A percentile compares a stretch with the other conserved stretches of the same genome.
These are phyloP conservation scores for Physocladia obscura DNA, from an alignment of 192 early-diverging fungal genomes.

Conservation along the genomic window DNA sequence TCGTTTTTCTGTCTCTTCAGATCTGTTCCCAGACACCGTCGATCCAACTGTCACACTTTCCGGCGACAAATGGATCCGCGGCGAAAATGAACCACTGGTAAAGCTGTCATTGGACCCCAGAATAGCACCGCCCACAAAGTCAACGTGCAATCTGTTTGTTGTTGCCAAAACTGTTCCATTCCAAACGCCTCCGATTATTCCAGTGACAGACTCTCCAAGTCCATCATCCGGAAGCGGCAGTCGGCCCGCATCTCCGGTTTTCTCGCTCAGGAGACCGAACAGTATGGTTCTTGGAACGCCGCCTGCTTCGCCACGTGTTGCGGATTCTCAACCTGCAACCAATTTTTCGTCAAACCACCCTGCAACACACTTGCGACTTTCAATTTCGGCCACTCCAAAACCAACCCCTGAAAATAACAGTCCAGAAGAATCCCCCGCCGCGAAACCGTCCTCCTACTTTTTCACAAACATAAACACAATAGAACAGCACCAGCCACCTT, in stretches of 20 bases:
- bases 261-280: too few species aligned
- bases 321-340: too few species aligned
- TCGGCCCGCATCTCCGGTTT: background rate
- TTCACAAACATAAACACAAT: background rate
- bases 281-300: too few species aligned
- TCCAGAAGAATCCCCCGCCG: too few species aligned
- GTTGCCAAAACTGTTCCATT: background rate
- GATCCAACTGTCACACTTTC: slow-evolving; percentile 45
- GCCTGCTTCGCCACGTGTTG: too few species aligned
- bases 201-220: background rate
- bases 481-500: background rate
- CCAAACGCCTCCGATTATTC: background rate
- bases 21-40: slow-evolving; percentile 80
- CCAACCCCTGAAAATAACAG: too few species aligned
- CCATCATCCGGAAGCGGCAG: background rate
- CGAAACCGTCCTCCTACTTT: too few species aligned
- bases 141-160: background rate
- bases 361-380: too few species aligned
- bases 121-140: background rate
- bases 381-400: too few species aligned
- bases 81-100: slow-evolving; percentile 16
- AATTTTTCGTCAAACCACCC: too few species aligned
- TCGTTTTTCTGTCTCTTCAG: slow-evolving; percentile 31
- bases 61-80: slow-evolving; percentile 59
- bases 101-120: slow-evolving; percentile 20